These are phyloP conservation scores for Coemansia erecta DNA, from an alignment of 192 early-diverging fungal species.

Conservation along the genomic window DNA sequence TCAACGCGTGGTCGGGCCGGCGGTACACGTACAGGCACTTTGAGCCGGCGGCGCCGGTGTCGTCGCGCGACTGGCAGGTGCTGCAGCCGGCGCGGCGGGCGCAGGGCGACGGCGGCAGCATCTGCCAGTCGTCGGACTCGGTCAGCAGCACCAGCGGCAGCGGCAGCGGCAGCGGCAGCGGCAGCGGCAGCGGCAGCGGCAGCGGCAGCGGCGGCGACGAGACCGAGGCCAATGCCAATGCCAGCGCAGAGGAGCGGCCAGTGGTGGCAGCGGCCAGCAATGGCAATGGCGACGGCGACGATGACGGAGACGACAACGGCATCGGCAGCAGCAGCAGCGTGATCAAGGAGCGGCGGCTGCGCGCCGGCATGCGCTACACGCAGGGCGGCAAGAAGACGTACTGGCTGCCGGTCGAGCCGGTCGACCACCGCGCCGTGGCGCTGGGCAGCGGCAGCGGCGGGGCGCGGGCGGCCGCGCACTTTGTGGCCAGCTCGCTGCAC, in stretches of 20 bases:
- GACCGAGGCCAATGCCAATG: slow-evolving; percentile 23
- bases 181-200: slow-evolving; percentile 6
- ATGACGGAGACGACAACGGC: no score
- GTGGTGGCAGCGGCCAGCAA: slow-evolving; percentile 46
- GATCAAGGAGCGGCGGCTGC: slow-evolving; percentile 52
- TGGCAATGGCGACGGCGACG: neutral
- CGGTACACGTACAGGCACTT: slow-evolving; percentile 77
- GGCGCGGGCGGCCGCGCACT: slow-evolving; percentile 20
- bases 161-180: neutral
- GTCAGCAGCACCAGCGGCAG: neutral
- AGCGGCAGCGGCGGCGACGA: slow-evolving; percentile 36
- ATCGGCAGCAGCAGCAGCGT: slow-evolving; percentile 17
- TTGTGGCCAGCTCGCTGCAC: slow-evolving; percentile 41
- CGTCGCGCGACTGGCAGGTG: slow-evolving; percentile 57
- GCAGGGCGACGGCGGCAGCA: neutral
- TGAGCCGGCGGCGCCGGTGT: slow-evolving; percentile 64
- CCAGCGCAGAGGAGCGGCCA: slow-evolving; percentile 50
- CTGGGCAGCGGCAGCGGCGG: slow-evolving; percentile 36
- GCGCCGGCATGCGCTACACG: slow-evolving; percentile 56
- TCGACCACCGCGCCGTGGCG: slow-evolving; percentile 40
- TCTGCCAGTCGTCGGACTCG: neutral
- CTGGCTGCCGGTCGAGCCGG: slow-evolving; percentile 54
- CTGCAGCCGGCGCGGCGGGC: slow-evolving; percentile 46
- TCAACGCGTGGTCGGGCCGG: slow-evolving; percentile 74
- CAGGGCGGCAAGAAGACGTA: slow-evolving; percentile 56